Percentiles rank a stretch among this genome's conserved stretches.
Evolutionary conservation across 2,329 filamentous ascomycete genomes (phyloP).

Genomic region (Orbilia ellipsospora): DNA sequence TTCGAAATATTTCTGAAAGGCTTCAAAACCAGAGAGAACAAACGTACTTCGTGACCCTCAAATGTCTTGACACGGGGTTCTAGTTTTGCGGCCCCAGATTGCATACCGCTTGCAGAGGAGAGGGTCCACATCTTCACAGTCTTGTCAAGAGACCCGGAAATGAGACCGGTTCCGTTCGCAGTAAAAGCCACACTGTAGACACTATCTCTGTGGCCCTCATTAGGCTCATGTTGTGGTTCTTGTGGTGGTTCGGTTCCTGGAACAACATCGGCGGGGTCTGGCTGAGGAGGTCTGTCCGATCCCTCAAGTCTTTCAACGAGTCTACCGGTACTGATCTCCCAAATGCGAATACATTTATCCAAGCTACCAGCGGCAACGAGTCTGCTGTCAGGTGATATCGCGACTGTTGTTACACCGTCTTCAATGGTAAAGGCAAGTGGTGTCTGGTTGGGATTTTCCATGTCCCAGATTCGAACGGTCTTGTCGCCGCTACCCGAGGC

Average conservation of each 20-base stretch:
- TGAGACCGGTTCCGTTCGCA: conserved; percentile 73
- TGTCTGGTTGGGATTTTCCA: conserved; percentile 33
- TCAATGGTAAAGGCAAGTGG: conserved; percentile 71
- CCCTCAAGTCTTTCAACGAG: conserved; percentile 72
- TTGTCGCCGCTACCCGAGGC: conserved; percentile 46
- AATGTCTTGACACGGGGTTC: conserved; percentile 97
- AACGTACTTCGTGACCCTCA: conserved; percentile 86
- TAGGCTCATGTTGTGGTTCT: conserved; percentile 61
- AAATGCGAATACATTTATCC: conserved; percentile 50
- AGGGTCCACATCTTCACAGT: conserved; percentile 82
- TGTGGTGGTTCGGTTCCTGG: conserved; percentile 80
- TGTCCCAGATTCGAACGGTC: conserved; percentile 52
- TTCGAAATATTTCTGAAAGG: not conserved
- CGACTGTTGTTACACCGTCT: conserved; percentile 51
- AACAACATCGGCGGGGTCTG: conserved; percentile 76
- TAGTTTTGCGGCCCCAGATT: conserved; percentile 77
- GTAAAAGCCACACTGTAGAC: conserved; percentile 65
- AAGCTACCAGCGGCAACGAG: conserved; percentile 46
- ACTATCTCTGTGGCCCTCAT: conserved; percentile 50
- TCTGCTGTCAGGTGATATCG: conserved; percentile 49
- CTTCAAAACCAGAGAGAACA: conserved; percentile 8
- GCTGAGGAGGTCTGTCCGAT: conserved; percentile 81
- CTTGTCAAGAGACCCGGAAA: conserved; percentile 98
- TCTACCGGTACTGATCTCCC: conserved; percentile 68
- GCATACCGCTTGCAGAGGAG: conserved; percentile 74